Evolutionary conservation across 2,329 filamentous ascomycete species (phyloP), one percentile per base, ranked within the genome.

Genomic region (Cadophora gregata): DNA sequence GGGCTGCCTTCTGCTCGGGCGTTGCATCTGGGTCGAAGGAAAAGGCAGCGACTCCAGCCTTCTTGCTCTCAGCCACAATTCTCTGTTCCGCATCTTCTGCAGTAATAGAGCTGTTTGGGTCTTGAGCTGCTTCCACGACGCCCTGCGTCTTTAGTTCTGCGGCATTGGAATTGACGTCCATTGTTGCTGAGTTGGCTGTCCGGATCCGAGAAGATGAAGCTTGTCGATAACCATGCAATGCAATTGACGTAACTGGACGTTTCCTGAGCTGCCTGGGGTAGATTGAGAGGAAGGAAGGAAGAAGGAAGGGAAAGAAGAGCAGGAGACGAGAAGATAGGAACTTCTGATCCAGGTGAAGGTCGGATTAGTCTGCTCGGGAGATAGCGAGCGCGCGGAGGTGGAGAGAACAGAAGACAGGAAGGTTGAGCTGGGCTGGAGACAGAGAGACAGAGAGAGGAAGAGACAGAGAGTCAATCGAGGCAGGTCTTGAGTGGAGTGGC

Each of bases 11-110:
- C 79, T 97, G 85, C 77, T 93, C 92, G 0, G 90, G 85, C 51
- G 85, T 90, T 50, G 93, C 94, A 82, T 97, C 81, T 0, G 96
- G 93, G 77, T 99, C 86, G 81, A 98, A 99, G 69, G 89, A 87
- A 77, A 92, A 65, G 31, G 63, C 63, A 29, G 56, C 56, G 9
- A 65, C 63, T 16, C 96, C 96, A 14, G 90, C 92, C 74, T 91
- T 90, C 75, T 85, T 88, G 72, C 92, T 93, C 78, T 97, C 89
- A 63, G 92, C 83, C 29, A 97, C 84, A 59, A 97, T 85, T 74
- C 87, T 86, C 72, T 86, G 84, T 80, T 97, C 86, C 36, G 92
- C 92, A 70, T 90, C 88, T 48, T 91, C 86, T 56, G 92, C 83
- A 47, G 88, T 86, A 70, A 93, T 85, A 53, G 80, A 81, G 77